Base-by-base conservation (phyloP, 176 grass and related monocot genomes). In the Raddia distichophylla region DNA sequence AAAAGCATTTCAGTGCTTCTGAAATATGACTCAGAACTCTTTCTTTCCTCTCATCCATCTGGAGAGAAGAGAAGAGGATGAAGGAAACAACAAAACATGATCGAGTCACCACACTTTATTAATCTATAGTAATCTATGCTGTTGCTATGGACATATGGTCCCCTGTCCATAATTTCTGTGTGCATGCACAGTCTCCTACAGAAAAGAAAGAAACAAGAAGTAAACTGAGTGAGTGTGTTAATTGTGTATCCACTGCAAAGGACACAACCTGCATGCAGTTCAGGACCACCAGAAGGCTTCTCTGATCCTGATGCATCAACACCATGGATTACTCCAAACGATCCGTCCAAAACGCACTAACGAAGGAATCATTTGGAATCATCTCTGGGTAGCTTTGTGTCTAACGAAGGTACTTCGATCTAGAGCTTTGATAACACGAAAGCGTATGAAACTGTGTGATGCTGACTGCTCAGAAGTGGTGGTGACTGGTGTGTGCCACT, bases 381-480 rank as follows among this genome's bases (percentile, higher is more conserved):
- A 65, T 78, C 13, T 8, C 40, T 40, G 22, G 17, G 32, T 32
- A 64, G 42, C 48, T 58, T 57, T 83, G 58, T 46, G 55, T 46
- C 66, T 49, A 50, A 64, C 51, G 47, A 48, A 71, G 50, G 20
- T 35, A 22, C 11, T 8, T 71, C 27, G 27, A 27, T 27, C 60
- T 82, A 15, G 4, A 56, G 19, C 20, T 65, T 83, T 60, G 57
- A 83, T 50, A 83, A 8, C 40, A 73, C 18, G 78, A 51, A 73
- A 60, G 67, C 40, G 19, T 16, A 49, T 37, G 18, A 51, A 72
- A 50, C 49, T 66, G 37, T 78, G 6, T 19, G 42, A 88, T 48
- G 67, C 22, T 59, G 80, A 88, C 67, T 27, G 8, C 20, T 65
- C 74, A 69, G 3, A 69, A 59, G 44, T 74, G 76, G 69, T 74